A percentile compares a stretch with the other conserved stretches of the same genome.
Conservation (phyloP, 805 yeast species). For the Candida silvatica region DNA sequence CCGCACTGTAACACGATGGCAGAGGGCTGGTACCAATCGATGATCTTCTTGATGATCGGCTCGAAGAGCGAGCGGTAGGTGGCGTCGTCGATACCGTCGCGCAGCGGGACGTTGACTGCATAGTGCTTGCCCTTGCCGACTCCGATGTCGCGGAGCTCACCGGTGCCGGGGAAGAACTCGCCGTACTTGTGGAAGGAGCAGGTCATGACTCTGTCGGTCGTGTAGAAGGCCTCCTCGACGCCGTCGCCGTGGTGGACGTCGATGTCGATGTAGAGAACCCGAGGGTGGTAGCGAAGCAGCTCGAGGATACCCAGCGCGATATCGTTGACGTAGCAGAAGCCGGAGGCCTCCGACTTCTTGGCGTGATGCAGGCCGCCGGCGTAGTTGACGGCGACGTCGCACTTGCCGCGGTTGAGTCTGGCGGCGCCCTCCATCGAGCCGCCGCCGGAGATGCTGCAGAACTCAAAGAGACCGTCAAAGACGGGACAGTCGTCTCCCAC, state of each 20-base stretch:
- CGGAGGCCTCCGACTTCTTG: slow-evolving; percentile 81
- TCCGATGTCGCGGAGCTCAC: slow-evolving; percentile 77
- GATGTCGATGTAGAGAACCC: slow-evolving; percentile 81
- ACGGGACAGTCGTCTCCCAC: slow-evolving; percentile 94
- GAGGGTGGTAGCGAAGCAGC: slow-evolving; percentile 70
- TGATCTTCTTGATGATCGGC: slow-evolving; percentile 70
- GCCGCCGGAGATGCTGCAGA: slow-evolving; percentile 76
- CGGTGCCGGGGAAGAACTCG: slow-evolving; percentile 91
- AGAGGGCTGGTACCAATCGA: slow-evolving; percentile 88
- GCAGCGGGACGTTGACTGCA: slow-evolving; percentile 76
- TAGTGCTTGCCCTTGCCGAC: slow-evolving; percentile 79
- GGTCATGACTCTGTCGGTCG: slow-evolving; percentile 88
- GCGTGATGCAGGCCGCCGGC: slow-evolving; percentile 95
- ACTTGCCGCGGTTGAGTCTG: slow-evolving; percentile 68
- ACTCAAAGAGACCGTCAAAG: slow-evolving; percentile 70
- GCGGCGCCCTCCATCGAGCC: slow-evolving; percentile 90
- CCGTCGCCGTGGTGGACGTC: slow-evolving; percentile 96
- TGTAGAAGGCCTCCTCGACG: slow-evolving; percentile 88
- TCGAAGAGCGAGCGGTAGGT: slow-evolving; percentile 80
- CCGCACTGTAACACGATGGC: slow-evolving; percentile 98
- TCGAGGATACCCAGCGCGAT: slow-evolving; percentile 80
- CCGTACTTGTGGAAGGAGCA: slow-evolving; percentile 89
- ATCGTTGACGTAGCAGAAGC: slow-evolving; percentile 87
- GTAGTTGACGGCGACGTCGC: slow-evolving; percentile 89
- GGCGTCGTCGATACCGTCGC: slow-evolving; percentile 92